Percentiles rank a stretch among this genome's conserved stretches.
These are phyloP conservation scores for Diplocarpon mali DNA, from an alignment of 2,329 filamentous ascomycete genomes.

Conservation along the genomic window DNA sequence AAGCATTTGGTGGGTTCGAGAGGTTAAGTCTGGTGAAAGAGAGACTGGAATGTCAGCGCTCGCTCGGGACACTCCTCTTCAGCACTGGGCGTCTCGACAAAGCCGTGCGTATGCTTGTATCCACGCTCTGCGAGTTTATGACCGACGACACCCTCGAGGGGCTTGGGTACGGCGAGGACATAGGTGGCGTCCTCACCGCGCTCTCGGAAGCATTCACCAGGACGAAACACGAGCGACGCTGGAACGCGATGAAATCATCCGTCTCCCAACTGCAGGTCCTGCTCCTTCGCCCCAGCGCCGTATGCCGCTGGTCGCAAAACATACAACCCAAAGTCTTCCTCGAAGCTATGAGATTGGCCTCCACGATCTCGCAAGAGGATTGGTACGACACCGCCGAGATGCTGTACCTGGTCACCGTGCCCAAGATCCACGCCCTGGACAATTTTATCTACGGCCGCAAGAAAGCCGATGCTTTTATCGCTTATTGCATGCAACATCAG, in stretches of 20 bases:
- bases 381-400: slow-evolving; percentile 6
- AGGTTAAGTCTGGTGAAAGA: neutral
- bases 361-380: slow-evolving; percentile 2
- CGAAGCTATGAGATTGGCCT: slow-evolving; percentile 4
- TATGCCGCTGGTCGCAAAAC: slow-evolving; percentile 4
- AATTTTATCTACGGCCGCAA: slow-evolving; percentile 6
- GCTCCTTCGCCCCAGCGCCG: slow-evolving; percentile 1
- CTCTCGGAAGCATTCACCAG: slow-evolving; percentile 3
- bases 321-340: slow-evolving; percentile 5
- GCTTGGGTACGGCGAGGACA: slow-evolving; percentile 1
- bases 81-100: slow-evolving; percentile 4
- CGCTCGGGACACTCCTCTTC: slow-evolving; percentile 4
- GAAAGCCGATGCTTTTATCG: slow-evolving; percentile 5
- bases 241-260: slow-evolving; percentile 3
- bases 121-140: slow-evolving; percentile 4
- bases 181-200: slow-evolving; percentile 3
- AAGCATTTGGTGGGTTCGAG: slow-evolving; percentile 2
- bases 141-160: neutral
- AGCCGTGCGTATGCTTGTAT: slow-evolving; percentile 4
- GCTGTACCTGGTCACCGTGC: slow-evolving; percentile 4
- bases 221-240: slow-evolving; percentile 2
- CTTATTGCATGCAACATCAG: slow-evolving; percentile 5
- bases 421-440: slow-evolving; percentile 3
- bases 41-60: slow-evolving; percentile 5
- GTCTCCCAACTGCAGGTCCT: slow-evolving; percentile 2